phyloP scores from a whole-genome alignment of 148 eudicot species.

The Nepenthes mirabilis region DNA sequence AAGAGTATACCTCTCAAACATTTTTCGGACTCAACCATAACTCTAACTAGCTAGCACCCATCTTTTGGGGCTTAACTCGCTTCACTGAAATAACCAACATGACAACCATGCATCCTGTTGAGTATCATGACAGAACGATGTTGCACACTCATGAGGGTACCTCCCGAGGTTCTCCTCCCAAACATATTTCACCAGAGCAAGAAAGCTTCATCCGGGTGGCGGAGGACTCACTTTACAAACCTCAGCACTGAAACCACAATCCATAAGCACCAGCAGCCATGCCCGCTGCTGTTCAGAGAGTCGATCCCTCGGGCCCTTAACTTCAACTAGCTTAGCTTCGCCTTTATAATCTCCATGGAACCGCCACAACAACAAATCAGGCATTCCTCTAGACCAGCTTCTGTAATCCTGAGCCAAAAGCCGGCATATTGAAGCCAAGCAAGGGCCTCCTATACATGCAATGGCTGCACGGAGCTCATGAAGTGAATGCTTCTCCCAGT shows the following conservation, averaged over 20 bases:
- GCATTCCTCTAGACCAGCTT: slow-evolving; percentile 96
- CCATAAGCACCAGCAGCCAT: slow-evolving; percentile 80
- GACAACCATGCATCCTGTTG: no score
- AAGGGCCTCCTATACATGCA: slow-evolving; percentile 68
- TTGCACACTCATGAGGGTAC: no score
- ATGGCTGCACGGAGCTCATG: slow-evolving; percentile 75
- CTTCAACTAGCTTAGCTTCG: slow-evolving; percentile 96
- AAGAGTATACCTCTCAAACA: no score
- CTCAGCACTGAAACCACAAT: slow-evolving; percentile 66
- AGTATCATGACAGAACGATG: no score
- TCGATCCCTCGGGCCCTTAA: slow-evolving; percentile 84
- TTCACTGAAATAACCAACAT: no score
- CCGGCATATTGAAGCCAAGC: slow-evolving; percentile 60
- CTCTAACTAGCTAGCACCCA: no score
- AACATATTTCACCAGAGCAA: background rate
- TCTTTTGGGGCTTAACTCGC: no score
- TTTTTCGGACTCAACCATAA: no score
- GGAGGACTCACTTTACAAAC: slow-evolving; percentile 70
- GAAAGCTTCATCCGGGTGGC: slow-evolving; percentile 8
- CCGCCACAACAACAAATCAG: slow-evolving; percentile 82
- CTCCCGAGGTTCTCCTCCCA: background rate
- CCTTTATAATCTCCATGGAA: slow-evolving; percentile 63
- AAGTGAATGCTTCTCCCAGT: slow-evolving; percentile 68
- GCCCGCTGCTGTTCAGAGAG: slow-evolving; percentile 96
- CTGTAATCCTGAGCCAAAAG: slow-evolving; percentile 79